phyloP scores from a whole-genome alignment of 2,329 filamentous ascomycete genomes.

The Fusarium nodosum region DNA sequence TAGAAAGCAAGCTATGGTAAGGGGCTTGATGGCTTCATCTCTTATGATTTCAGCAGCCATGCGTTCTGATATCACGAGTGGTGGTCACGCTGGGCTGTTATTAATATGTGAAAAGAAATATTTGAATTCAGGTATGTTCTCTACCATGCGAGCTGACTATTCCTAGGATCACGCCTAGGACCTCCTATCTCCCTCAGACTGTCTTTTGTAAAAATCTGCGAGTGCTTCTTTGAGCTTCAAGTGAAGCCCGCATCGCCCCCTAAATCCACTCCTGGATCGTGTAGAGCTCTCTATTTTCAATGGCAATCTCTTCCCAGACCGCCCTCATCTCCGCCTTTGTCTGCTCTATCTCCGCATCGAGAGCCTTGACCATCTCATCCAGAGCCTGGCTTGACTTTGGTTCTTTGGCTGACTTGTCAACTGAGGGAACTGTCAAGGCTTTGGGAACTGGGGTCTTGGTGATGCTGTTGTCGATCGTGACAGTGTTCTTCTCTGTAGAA shows the following conservation, averaged over 20 bases:
- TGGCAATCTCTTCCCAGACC: constrained; percentile 22
- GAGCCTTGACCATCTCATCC: constrained; percentile 11
- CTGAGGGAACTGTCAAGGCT: constrained; percentile 4
- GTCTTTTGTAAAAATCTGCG: neutral
- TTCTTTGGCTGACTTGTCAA: neutral
- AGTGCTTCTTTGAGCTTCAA: constrained; percentile 1
- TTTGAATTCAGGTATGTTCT: constrained; percentile 47
- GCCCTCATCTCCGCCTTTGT: constrained; percentile 10
- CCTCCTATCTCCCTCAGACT: neutral
- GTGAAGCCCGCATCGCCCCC: constrained; percentile 13
- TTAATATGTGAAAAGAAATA: constrained; percentile 11
- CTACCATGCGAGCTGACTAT: constrained; percentile 34
- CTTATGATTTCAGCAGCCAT: neutral
- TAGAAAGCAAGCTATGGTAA: neutral
- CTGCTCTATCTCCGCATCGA: constrained; percentile 23
- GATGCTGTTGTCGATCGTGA: neutral
- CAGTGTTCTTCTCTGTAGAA: neutral
- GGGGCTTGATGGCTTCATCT: neutral
- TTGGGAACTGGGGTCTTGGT: neutral
- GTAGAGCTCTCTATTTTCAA: constrained; percentile 1
- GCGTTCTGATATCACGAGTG: neutral
- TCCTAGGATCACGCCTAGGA: constrained; percentile 26
- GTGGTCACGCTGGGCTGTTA: neutral
- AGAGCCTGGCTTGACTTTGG: neutral
- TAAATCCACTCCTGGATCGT: neutral